Evolutionary conservation across 345 rosid species (phyloP).

Genomic region (Linum lewisii): DNA sequence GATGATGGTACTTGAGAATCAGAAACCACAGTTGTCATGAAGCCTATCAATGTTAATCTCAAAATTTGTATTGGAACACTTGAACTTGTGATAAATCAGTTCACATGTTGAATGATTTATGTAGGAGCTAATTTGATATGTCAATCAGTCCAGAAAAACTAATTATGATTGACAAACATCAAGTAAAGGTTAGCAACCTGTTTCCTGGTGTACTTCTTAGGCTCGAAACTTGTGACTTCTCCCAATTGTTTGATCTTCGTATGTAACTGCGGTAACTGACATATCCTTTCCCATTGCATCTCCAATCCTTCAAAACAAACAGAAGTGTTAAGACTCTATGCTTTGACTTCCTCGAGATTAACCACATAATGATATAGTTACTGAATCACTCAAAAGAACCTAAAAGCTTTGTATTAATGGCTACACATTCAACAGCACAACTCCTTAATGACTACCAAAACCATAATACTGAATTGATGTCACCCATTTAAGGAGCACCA

Average conservation of each 20-base stretch:
- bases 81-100: too few relatives aligned
- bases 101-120: too few relatives aligned
- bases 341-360: background rate
- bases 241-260: conserved; percentile 80
- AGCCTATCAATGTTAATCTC: background rate
- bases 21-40: conserved; percentile 10
- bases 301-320: conserved; percentile 64
- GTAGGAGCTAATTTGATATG: background rate
- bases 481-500: too few relatives aligned
- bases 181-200: conserved; percentile 46
- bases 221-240: conserved; percentile 45
- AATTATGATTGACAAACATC: background rate
- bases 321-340: conserved; percentile 3
- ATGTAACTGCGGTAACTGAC: conserved; percentile 80
- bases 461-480: too few relatives aligned
- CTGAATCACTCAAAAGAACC: background rate
- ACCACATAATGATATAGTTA: background rate
- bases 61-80: too few relatives aligned
- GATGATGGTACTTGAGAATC: conserved; percentile 25
- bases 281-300: conserved; percentile 87
- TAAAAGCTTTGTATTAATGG: background rate
- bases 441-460: too few relatives aligned
- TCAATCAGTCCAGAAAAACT: background rate
- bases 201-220: conserved; percentile 72
- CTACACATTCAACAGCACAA: too few relatives aligned